Conservation (phyloP, 2,329 filamentous ascomycete species). For the Colletotrichum tanaceti region DNA sequence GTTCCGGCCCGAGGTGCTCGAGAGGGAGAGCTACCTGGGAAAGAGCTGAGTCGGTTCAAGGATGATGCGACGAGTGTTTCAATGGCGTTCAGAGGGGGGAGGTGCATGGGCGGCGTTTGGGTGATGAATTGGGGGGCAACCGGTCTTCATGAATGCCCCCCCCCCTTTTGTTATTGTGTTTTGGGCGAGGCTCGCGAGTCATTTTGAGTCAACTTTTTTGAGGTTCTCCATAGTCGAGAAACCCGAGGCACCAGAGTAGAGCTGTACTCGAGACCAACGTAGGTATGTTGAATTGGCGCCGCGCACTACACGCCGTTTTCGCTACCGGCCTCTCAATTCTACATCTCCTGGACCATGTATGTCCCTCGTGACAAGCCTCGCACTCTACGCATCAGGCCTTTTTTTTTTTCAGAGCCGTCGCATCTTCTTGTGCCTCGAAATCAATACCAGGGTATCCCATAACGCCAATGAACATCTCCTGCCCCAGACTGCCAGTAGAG, state of each 20-base stretch:
- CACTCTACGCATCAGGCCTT: neutral
- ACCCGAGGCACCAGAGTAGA: neutral
- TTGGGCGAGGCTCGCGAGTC: neutral
- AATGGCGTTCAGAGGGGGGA: slow-evolving; percentile 39
- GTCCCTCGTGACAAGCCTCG: neutral
- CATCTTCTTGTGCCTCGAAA: neutral
- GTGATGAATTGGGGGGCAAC: slow-evolving; percentile 29
- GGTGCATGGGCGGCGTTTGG: slow-evolving; percentile 44
- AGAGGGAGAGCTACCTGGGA: slow-evolving; percentile 86
- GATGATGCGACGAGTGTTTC: slow-evolving; percentile 23
- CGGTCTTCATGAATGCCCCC: slow-evolving; percentile 20
- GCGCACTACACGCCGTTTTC: too few species aligned
- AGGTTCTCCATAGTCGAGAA: neutral
- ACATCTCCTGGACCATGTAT: neutral
- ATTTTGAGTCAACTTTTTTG: slow-evolving; percentile 22
- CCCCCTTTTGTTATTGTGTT: neutral
- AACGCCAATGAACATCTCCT: slow-evolving; percentile 15
- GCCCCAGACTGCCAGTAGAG: neutral
- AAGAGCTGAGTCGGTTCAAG: slow-evolving; percentile 57
- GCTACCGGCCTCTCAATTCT: neutral
- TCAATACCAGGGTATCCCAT: slow-evolving; percentile 33
- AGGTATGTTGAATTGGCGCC: neutral
- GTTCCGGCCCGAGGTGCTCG: slow-evolving; percentile 90
- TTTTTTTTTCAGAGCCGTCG: neutral
- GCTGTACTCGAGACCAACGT: neutral